These are phyloP conservation scores for Suhomyces prunicola DNA, from an alignment of 805 yeast species.

Conservation along the genomic window DNA sequence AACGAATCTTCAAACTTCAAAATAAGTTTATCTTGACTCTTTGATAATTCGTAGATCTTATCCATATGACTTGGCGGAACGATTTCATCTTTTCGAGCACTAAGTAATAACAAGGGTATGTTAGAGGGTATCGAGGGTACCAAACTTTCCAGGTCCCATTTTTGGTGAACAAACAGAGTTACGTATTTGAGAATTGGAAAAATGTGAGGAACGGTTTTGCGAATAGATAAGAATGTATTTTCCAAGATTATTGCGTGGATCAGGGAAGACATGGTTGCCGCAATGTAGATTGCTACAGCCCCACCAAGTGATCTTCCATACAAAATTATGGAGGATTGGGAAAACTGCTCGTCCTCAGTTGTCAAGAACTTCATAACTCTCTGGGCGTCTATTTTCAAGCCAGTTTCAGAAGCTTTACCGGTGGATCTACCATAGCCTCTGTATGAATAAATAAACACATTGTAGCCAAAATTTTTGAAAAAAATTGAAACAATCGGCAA, in stretches of 20 bases:
- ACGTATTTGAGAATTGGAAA: conserved; percentile 64
- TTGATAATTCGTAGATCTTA: conserved; percentile 49
- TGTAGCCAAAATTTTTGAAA: conserved; percentile 58
- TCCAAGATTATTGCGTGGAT: conserved; percentile 73
- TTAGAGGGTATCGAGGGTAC: conserved; percentile 48
- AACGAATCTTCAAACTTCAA: conserved; percentile 55
- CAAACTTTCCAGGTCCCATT: conserved; percentile 74
- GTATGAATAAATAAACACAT: conserved; percentile 82
- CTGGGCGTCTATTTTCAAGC: conserved; percentile 80
- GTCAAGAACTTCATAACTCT: conserved; percentile 60
- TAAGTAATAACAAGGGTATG: conserved; percentile 67
- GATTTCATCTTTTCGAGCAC: conserved; percentile 79
- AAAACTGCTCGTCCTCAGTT: conserved; percentile 48
- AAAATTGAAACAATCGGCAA: conserved; percentile 76
- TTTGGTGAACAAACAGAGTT: conserved; percentile 64
- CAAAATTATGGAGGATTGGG: conserved; percentile 53
- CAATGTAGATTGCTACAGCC: conserved; percentile 84
- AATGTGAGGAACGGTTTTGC: conserved; percentile 67
- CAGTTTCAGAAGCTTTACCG: conserved; percentile 73
- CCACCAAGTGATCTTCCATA: conserved; percentile 95
- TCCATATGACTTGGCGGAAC: conserved; percentile 88
- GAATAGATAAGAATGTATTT: conserved; percentile 77
- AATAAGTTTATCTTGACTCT: conserved; percentile 49
- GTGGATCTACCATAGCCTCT: conserved; percentile 86
- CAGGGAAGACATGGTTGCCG: conserved; percentile 50